Evolutionary conservation across 352 stramenopile genomes (phyloP).

Genomic region (Phytophthora sojae): DNA sequence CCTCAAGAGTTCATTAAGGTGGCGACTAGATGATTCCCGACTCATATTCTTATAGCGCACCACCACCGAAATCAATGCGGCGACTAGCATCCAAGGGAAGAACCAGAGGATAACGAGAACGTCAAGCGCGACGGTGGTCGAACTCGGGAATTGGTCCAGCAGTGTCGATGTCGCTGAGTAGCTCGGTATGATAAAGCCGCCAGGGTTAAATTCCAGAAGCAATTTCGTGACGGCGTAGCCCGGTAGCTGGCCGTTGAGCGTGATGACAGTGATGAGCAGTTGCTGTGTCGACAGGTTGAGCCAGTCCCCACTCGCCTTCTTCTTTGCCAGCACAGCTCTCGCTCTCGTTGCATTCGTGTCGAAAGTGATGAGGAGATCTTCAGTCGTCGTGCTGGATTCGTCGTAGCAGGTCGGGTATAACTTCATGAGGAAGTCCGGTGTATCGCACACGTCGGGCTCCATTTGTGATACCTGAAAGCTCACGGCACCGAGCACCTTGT

Average conservation of each 20-base stretch:
- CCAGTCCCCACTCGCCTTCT: slow-evolving; percentile 37
- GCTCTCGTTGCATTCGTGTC: slow-evolving; percentile 30
- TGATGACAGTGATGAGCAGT: slow-evolving; percentile 43
- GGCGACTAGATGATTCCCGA: slow-evolving; percentile 17
- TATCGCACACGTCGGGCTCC: neutral
- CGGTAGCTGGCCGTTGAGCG: slow-evolving; percentile 46
- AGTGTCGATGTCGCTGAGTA: slow-evolving; percentile 33
- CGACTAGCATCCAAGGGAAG: slow-evolving; percentile 30
- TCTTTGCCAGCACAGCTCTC: slow-evolving; percentile 8
- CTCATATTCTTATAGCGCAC: slow-evolving; percentile 16
- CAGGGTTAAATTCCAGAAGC: slow-evolving; percentile 21
- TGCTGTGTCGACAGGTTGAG: slow-evolving; percentile 32
- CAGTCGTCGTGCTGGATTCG: slow-evolving; percentile 5
- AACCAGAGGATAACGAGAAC: slow-evolving; percentile 35
- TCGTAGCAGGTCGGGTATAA: slow-evolving; percentile 48
- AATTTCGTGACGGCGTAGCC: slow-evolving; percentile 39
- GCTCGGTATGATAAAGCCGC: slow-evolving; percentile 22
- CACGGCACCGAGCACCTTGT: slow-evolving; percentile 50
- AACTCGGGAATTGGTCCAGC: slow-evolving; percentile 41
- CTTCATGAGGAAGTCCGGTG: slow-evolving; percentile 23
- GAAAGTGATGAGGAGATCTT: slow-evolving; percentile 29
- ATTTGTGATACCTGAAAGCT: slow-evolving; percentile 35
- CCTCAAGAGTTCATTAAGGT: slow-evolving; percentile 25
- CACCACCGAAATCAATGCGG: slow-evolving; percentile 30
- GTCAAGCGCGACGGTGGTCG: slow-evolving; percentile 36